A percentile compares a stretch with the other conserved stretches of the same genome.
Conservation (phyloP, 164 flowering plant species). For the Houttuynia cordata region DNA sequence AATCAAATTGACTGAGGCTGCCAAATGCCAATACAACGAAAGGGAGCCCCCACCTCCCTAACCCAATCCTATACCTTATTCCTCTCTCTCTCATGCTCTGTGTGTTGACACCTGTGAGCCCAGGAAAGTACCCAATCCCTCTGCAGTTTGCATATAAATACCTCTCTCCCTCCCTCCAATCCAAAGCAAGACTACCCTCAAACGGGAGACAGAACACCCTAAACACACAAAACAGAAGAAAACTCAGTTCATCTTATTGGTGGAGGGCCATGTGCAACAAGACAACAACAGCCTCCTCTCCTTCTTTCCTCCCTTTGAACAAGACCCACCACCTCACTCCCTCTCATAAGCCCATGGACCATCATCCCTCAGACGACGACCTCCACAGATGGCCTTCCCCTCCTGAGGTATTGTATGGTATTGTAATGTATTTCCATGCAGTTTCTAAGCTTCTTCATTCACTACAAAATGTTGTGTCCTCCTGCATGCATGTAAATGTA, state of each 20-base stretch:
- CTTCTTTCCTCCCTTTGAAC: slow-evolving; percentile 27
- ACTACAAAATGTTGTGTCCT: too few relatives aligned
- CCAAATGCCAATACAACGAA: not conserved
- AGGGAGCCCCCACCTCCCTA: not conserved
- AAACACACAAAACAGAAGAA: slow-evolving; percentile 1
- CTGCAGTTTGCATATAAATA: slow-evolving; percentile 39
- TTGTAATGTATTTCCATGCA: too few relatives aligned
- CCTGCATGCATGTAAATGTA: not conserved
- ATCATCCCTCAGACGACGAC: too few relatives aligned
- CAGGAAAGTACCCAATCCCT: slow-evolving; percentile 10
- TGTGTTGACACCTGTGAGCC: too few relatives aligned
- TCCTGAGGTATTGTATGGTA: too few relatives aligned
- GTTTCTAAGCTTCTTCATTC: too few relatives aligned
- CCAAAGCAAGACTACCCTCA: not conserved
- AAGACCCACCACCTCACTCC: slow-evolving; percentile 25
- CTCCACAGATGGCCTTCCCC: slow-evolving; percentile 74
- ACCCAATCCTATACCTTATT: slow-evolving; percentile 5
- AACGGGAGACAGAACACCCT: not conserved
- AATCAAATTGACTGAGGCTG: not conserved
- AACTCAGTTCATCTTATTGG: slow-evolving; percentile 7
- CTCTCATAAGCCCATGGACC: slow-evolving; percentile 21
- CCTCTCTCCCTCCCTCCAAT: slow-evolving; percentile 2
- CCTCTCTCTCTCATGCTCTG: too few relatives aligned
- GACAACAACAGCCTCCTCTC: slow-evolving; percentile 39
- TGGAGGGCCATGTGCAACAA: slow-evolving; percentile 47